phyloP scores from a whole-genome alignment of 2,329 filamentous ascomycete species.

The Aspergillus candidus region DNA sequence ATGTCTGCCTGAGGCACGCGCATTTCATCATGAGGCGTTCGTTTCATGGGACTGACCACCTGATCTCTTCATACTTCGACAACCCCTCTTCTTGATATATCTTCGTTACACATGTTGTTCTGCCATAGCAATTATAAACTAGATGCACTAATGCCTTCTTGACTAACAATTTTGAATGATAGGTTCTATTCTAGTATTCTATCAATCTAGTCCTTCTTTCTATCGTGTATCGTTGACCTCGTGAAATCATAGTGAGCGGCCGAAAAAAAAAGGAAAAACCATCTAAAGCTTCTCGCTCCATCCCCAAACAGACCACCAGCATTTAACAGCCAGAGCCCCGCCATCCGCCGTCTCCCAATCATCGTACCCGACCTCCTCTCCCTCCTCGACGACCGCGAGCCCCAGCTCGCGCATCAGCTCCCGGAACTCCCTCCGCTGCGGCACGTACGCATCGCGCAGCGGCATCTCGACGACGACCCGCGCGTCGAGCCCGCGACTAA shows the following conservation, averaged over 20 bases:
- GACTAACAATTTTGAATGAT: too few species aligned
- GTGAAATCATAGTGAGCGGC: slow-evolving; percentile 21
- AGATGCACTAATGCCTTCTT: too few species aligned
- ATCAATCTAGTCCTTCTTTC: slow-evolving; percentile 8
- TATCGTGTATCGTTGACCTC: slow-evolving; percentile 23
- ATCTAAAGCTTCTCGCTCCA: slow-evolving; percentile 34
- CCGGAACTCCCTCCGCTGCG: slow-evolving; percentile 59
- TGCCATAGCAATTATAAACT: too few species aligned
- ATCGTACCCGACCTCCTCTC: slow-evolving; percentile 42
- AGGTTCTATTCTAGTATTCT: background rate
- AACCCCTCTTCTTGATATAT: too few species aligned
- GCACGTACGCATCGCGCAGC: slow-evolving; percentile 60
- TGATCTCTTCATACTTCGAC: too few species aligned
- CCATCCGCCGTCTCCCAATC: slow-evolving; percentile 43
- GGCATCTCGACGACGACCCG: slow-evolving; percentile 76
- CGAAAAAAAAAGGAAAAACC: background rate
- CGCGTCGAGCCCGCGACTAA: slow-evolving; percentile 52
- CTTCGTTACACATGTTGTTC: too few species aligned
- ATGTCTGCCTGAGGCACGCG: too few species aligned
- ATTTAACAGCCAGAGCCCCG: slow-evolving; percentile 37
- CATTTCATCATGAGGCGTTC: too few species aligned
- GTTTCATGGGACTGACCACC: too few species aligned
- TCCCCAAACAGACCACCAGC: slow-evolving; percentile 46
- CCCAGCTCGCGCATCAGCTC: slow-evolving; percentile 53
- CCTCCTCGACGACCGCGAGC: slow-evolving; percentile 48